Base-by-base conservation (phyloP, 768 basidiomycete genomes). In the Leccinum uliginosum region DNA sequence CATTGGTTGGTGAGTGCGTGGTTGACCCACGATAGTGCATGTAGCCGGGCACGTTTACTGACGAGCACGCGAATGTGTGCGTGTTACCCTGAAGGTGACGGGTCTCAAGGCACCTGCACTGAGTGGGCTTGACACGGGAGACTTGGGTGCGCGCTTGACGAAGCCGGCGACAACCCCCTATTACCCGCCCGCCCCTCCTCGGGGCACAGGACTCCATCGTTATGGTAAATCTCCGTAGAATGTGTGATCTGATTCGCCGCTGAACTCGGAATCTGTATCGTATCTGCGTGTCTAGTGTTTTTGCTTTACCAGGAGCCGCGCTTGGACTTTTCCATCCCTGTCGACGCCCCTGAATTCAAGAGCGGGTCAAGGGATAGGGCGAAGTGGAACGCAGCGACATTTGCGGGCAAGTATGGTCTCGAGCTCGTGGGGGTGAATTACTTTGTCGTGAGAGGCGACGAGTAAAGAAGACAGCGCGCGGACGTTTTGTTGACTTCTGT, bases 351-450 rank as follows among this genome's bases (percentile, higher is more conserved):
- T 0, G 84, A 87, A 58, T 68, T 75, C 58, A 74, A 78, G 19
- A 72, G 68, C 3, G 73, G 72, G n/a, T 59, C 75, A 6, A 76
- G 75, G 51, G 75, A 79, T 38, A 73, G 85, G 12, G 71, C 75
- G 3, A 79, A 70, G 32, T 87, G 86, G 86, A 74, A 82, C n/a
- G 80, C 78, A 4, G 58, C 77, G 10, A 66, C 63, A 3, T 86
- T 87, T 64, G 84, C 78, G 21, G 69, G 80, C 8, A 66, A 68
- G 60, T 71, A 84, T 59, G 76, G 76, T 0, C 68, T 87, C 47
- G 80, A 76, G 67, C 71, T 85, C 6, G 83, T 86, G 19, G 86
- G 81, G 12, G 81, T 76, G 14, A 85, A 81, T 62, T 85, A 79
- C 64, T 80, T 85, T 62, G 56, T 80, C 50, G 78, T 81, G 7